Base-by-base conservation (phyloP, 2,329 filamentous ascomycete genomes). In the Cyphellophora europaea region DNA sequence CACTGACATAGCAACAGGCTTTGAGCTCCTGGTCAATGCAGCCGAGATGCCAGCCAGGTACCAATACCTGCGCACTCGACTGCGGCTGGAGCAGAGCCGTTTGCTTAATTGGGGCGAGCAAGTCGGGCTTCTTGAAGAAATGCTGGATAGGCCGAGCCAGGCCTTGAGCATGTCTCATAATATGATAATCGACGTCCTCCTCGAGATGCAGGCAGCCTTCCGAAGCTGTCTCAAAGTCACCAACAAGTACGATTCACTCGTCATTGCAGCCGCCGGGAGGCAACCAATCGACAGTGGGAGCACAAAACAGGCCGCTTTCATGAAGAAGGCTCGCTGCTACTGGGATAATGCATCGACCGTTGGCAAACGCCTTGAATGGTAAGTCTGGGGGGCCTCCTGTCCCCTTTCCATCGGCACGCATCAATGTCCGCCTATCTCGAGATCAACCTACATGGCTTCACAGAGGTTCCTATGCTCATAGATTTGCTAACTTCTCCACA, bases 61-160 rank as follows among this genome's bases (percentile, higher is more conserved):
- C 23, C 21, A 11, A n/a, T 14, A 36, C 16, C 27, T 37, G 13
- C 27, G 27, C n/a, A 33, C 23, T 6, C 19, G 30, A 13, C 27
- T 40, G 11, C 33, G 19, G 3, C 16, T 39, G 3, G 37, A 40
- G 34, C 33, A 27, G 16, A 30, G 16, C 12, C 27, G 37, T 11
- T 34, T 40, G 11, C 33, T 40, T 8, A 32, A 32, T 23, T 40
- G 33, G 33, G 33, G 19, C 12, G 37, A 40, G 25, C 27, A 32
- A 15, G 19, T 33, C 4, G 37, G 37, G 6, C 27, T 40, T 5
- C 11, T 40, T 5, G 37, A 40, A 28, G 27, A 32, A 23, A 8
- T 30, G 13, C 21, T 39, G 23, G 21, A 36, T 10, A 8, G 36
- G 27, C 32, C 14, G 10, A 39, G 33, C 32, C 15, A 11, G 10